Percentiles rank a stretch among this genome's conserved stretches.
phyloP scores from a whole-genome alignment of 2,329 filamentous ascomycete species.

The Hypoxylon rubiginosum region DNA sequence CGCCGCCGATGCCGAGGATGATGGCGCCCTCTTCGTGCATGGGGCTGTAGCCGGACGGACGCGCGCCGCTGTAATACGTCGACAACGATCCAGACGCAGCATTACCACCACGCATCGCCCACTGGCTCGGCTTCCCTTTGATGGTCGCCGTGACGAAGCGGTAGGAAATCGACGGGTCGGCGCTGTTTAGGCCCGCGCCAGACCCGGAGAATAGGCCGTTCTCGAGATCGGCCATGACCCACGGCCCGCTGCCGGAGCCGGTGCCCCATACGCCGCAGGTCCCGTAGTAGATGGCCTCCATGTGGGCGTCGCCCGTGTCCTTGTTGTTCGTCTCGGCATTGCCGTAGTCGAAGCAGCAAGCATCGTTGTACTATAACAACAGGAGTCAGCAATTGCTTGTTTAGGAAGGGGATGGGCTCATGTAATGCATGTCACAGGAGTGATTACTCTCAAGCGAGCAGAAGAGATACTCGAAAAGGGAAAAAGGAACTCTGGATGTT shows the following conservation, averaged over 20 bases:
- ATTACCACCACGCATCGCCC: slow-evolving; percentile 72
- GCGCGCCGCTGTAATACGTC: slow-evolving; percentile 70
- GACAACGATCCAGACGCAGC: slow-evolving; percentile 66
- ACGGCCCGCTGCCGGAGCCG: slow-evolving; percentile 71
- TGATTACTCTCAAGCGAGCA: too few relatives aligned
- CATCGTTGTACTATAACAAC: slow-evolving; percentile 70
- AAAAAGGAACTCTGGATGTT: too few relatives aligned
- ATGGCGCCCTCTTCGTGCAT: slow-evolving; percentile 77
- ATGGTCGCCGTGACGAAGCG: slow-evolving; percentile 70
- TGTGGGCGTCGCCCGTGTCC: slow-evolving; percentile 73
- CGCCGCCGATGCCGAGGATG: slow-evolving; percentile 78
- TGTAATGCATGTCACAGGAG: too few relatives aligned
- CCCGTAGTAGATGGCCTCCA: slow-evolving; percentile 78
- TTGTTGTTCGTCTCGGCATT: slow-evolving; percentile 66
- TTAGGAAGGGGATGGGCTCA: too few relatives aligned
- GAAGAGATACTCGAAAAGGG: too few relatives aligned
- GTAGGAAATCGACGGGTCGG: slow-evolving; percentile 64
- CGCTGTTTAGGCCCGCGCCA: slow-evolving; percentile 61
- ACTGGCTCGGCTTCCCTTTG: slow-evolving; percentile 69
- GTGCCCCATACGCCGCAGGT: slow-evolving; percentile 66
- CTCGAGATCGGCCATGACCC: slow-evolving; percentile 78
- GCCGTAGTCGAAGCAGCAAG: slow-evolving; percentile 70
- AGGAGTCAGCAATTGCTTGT: too few relatives aligned
- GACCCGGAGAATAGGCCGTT: slow-evolving; percentile 74
- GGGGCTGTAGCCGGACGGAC: slow-evolving; percentile 70